A percentile compares a stretch with the other conserved stretches of the same genome.
phyloP scores from a whole-genome alignment of 495 filamentous ascomycete species.

The Pseudoneurospora amorphoporcata region DNA sequence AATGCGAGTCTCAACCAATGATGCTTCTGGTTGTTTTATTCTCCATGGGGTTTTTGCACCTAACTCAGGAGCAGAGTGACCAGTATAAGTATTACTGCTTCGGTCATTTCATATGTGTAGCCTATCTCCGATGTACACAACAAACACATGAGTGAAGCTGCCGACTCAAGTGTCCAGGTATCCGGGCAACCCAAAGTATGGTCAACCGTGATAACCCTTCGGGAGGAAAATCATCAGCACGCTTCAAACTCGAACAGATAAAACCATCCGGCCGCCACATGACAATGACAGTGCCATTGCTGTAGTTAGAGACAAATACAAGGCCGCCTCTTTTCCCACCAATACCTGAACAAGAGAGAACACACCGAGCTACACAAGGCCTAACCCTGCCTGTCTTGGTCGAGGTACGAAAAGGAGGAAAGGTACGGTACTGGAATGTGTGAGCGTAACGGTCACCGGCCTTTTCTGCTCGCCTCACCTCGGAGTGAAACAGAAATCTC shows the following conservation, averaged over 20 bases:
- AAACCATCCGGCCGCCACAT: background rate
- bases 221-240: background rate
- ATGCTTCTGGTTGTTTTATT: background rate
- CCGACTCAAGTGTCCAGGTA: background rate
- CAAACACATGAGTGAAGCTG: background rate
- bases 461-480: background rate
- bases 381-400: background rate
- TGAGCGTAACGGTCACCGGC: background rate
- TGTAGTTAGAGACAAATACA: background rate
- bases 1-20: too few relatives aligned
- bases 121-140: background rate
- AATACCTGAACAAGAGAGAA: background rate
- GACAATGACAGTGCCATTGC: background rate
- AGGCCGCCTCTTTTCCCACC: background rate
- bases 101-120: background rate
- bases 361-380: background rate
- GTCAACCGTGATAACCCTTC: background rate
- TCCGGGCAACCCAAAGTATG: background rate
- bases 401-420: background rate
- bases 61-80: background rate
- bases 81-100: background rate
- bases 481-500: background rate
- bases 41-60: background rate
- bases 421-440: background rate
- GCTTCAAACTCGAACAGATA: background rate